Evolutionary conservation across 2,329 filamentous ascomycete genomes (phyloP).

Genomic region (Calonectria leucothoes): DNA sequence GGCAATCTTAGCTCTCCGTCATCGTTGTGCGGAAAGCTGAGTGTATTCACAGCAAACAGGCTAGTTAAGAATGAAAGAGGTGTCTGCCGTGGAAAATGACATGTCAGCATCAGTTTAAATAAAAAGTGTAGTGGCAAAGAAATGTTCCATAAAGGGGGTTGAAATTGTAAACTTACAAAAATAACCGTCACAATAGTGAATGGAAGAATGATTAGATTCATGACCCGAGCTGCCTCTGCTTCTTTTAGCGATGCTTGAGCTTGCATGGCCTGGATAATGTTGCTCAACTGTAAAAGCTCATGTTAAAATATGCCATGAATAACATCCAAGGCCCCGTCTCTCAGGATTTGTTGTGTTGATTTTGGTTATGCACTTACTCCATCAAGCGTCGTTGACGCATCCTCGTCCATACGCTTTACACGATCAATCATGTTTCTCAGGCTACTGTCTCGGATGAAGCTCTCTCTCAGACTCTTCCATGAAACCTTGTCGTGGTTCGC

Average conservation of each 20-base stretch:
- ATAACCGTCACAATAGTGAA: conserved; percentile 30
- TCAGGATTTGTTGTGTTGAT: background rate
- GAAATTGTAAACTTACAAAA: conserved; percentile 23
- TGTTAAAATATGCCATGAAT: background rate
- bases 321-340: background rate
- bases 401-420: background rate
- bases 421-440: background rate
- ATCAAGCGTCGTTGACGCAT: background rate
- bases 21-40: conserved; percentile 19
- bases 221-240: conserved; percentile 12
- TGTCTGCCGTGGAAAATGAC: background rate
- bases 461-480: conserved; percentile 1
- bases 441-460: background rate
- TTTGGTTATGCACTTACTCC: background rate
- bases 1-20: conserved; percentile 14
- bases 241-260: conserved; percentile 29
- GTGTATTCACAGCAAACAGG: conserved; percentile 23
- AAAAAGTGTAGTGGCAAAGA: background rate
- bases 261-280: conserved; percentile 24
- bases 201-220: conserved; percentile 24
- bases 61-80: conserved; percentile 30
- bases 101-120: background rate
- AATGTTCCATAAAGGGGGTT: too few relatives aligned
- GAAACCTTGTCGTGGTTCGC: background rate
- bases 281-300: conserved; percentile 3